phyloP scores from a whole-genome alignment of 108 stramenopile species.

The Mediolabrus comicus region DNA sequence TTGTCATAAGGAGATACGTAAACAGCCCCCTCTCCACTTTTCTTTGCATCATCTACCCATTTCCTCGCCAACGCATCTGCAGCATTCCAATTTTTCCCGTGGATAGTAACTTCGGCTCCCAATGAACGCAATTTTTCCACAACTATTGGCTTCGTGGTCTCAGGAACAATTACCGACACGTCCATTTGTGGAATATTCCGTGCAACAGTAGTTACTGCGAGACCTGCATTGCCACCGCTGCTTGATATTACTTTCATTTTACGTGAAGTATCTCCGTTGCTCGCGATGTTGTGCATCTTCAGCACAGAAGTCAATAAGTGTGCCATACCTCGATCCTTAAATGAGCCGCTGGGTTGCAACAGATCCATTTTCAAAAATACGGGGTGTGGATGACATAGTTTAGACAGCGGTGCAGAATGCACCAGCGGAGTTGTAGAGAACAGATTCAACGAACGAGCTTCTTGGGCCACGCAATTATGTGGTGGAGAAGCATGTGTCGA shows the following conservation, averaged over 20 bases:
- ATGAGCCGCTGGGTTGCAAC: conserved; percentile 68
- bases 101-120: conserved; percentile 84
- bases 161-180: conserved; percentile 79
- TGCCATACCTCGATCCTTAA: conserved; percentile 85
- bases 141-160: conserved; percentile 85
- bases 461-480: conserved; percentile 32
- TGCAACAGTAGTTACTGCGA: conserved; percentile 80
- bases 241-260: conserved; percentile 53
- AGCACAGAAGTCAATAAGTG: conserved; percentile 62
- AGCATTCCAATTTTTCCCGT: conserved; percentile 88
- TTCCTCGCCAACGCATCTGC: conserved; percentile 76
- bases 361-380: conserved; percentile 81
- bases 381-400: conserved; percentile 40
- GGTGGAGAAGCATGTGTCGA: background rate
- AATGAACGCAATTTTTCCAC: conserved; percentile 68
- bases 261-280: background rate
- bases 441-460: conserved; percentile 41
- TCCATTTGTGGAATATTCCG: conserved; percentile 51
- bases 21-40: conserved; percentile 13
- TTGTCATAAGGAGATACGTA: conserved; percentile 84
- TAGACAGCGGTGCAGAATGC: conserved; percentile 55
- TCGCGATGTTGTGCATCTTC: conserved; percentile 13
- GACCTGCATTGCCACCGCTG: conserved; percentile 79
- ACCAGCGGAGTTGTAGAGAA: conserved; percentile 62
- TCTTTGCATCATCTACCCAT: conserved; percentile 43